These are phyloP conservation scores for Symbiodinium natans DNA, from an alignment of 73 alveolate species.

Conservation along the genomic window DNA sequence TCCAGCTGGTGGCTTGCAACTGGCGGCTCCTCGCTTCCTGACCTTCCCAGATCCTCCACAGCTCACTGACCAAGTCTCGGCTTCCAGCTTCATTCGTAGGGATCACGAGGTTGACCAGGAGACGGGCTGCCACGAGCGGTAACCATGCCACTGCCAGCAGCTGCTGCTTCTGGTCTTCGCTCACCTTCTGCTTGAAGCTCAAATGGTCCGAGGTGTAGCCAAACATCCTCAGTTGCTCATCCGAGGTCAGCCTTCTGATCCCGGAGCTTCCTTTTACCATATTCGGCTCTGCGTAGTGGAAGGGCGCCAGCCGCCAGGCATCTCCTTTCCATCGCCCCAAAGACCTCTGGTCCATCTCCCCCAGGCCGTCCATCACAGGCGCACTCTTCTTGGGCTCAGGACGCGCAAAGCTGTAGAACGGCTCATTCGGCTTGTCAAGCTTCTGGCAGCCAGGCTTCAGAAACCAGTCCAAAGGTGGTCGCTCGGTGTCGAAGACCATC, in stretches of 20 bases:
- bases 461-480: background rate
- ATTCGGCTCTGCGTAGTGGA: background rate
- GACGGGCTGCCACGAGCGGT: background rate
- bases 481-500: background rate
- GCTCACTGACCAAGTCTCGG: background rate
- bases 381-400: background rate
- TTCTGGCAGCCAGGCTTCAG: background rate
- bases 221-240: background rate
- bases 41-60: background rate
- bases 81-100: background rate
- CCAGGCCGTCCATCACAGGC: background rate
- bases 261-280: background rate
- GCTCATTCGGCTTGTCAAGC: background rate
- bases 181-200: background rate
- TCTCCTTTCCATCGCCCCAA: background rate
- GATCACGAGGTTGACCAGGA: background rate
- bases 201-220: background rate
- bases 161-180: conserved; percentile 37
- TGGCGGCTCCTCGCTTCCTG: background rate
- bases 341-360: background rate
- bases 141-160: background rate
- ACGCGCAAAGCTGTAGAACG: background rate
- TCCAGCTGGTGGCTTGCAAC: background rate
- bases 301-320: background rate
- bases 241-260: background rate